These are phyloP conservation scores for Plasmodium vivax DNA, from an alignment of 169 alveolate species.

Conservation along the genomic window DNA sequence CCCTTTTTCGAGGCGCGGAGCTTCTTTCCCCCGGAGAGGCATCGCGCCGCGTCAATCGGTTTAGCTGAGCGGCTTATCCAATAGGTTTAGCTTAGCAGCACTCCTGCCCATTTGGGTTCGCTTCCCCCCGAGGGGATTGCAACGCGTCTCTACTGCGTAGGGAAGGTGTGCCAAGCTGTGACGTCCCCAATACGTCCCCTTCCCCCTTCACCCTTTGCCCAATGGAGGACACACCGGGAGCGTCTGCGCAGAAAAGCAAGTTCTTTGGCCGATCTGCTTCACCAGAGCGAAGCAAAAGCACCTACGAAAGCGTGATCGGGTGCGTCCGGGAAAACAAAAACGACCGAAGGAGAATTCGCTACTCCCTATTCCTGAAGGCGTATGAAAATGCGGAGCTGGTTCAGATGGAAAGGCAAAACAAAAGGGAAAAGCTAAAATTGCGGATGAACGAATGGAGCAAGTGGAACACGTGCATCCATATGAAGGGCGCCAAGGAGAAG, in stretches of 20 bases:
- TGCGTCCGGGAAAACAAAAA: conserved; percentile 29
- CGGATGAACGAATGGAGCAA: not conserved
- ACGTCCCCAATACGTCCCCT: not conserved
- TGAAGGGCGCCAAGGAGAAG: conserved; percentile 17
- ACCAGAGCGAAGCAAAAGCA: not conserved
- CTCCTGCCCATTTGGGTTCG: not conserved
- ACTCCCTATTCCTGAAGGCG: conserved; percentile 34
- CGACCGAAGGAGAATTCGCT: conserved; percentile 23
- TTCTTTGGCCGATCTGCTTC: not conserved
- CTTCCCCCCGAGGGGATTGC: not conserved
- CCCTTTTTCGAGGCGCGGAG: not conserved
- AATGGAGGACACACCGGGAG: not conserved
- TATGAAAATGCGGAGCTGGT: conserved; percentile 53
- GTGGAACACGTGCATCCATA: conserved; percentile 4
- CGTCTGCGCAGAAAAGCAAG: not conserved
- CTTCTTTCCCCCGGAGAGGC: not conserved
- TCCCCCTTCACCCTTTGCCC: not conserved
- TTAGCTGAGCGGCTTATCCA: too few relatives aligned
- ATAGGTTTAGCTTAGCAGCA: not conserved
- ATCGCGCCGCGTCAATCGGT: not conserved
- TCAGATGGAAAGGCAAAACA: conserved; percentile 42
- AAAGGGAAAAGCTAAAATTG: not conserved
- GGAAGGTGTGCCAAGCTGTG: not conserved
- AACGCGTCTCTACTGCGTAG: not conserved
- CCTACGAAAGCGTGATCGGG: conserved; percentile 21